phyloP scores from a whole-genome alignment of 805 yeast species.

The Saturnispora galanensis region DNA sequence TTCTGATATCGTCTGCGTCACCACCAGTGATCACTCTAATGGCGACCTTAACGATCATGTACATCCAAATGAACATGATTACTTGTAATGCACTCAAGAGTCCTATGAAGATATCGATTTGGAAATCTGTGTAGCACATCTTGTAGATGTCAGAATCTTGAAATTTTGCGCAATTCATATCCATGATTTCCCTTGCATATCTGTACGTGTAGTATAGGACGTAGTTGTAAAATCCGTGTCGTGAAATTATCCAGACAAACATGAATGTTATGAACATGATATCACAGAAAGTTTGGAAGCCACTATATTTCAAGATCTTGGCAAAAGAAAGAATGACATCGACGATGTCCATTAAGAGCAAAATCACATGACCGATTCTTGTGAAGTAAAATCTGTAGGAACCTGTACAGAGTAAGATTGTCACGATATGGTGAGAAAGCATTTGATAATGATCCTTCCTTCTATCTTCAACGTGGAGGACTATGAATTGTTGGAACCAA shows the following conservation, averaged over 20 bases:
- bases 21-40: constrained; percentile 58
- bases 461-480: constrained; percentile 64
- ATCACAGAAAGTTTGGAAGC: constrained; percentile 54
- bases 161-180: constrained; percentile 31
- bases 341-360: constrained; percentile 74
- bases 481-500: constrained; percentile 76
- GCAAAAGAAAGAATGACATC: constrained; percentile 67
- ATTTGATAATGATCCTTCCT: constrained; percentile 81
- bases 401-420: constrained; percentile 55
- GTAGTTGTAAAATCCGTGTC: constrained; percentile 69
- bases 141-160: constrained; percentile 12
- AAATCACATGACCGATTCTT: constrained; percentile 68
- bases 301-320: constrained; percentile 67
- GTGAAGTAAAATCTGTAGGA: constrained; percentile 67
- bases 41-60: constrained; percentile 61
- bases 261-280: constrained; percentile 57
- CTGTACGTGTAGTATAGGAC: constrained; percentile 49
- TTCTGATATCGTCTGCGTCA: constrained; percentile 79
- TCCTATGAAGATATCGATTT: constrained; percentile 39
- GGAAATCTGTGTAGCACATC: constrained; percentile 41
- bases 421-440: constrained; percentile 83
- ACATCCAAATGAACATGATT: constrained; percentile 64
- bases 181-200: constrained; percentile 37
- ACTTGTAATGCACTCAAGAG: constrained; percentile 59
- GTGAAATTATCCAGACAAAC: constrained; percentile 54